Evolutionary conservation across 495 filamentous ascomycete genomes (phyloP), one percentile per base, ranked within the genome.

Genomic region (Antarctomyces pellizariae): DNA sequence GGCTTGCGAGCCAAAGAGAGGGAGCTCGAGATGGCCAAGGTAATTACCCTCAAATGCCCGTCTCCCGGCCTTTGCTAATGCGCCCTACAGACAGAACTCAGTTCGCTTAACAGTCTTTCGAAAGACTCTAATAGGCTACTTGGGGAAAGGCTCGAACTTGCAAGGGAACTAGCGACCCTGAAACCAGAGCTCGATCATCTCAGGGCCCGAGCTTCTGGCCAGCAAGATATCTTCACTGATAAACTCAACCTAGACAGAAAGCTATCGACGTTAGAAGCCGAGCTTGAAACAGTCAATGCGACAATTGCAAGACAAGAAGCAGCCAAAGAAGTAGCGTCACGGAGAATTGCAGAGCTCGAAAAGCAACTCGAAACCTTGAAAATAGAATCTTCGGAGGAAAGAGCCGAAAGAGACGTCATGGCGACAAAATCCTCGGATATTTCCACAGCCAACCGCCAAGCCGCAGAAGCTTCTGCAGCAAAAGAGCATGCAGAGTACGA

Each of bases 171-270:
- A 5, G 55, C 68, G 13, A 49, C 54, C 13, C 38, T 84, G 23
- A 74, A 71, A 37, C 67, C 71, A 18, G 82, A 91, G 42, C 35
- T 89, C 5, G 77, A 90, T 28, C 70, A 78, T 39, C 54, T 90
- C 7, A 60, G 64, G 33, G 60, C 68, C 1, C 76, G 90, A 44
- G 58, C 64, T 13, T 49, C 57, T 9, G 62, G 65, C 13, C 57
- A 75, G 21, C 69, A 78, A 36, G 54, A 57, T 4, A 45, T 72
- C 4, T 52, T 82, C 14, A 52, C 70, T 2, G 75, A 83, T 38
- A 90, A 86, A 36, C 47, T 79, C 10, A 59, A 68, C 9, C 46
- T 92, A 8, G 67, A 82, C 38, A 62, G 74, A 15, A 70, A 79
- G 44, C 43, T 90, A 19, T 71, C 55, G 39, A 64, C 69, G 3